phyloP scores from a whole-genome alignment of 495 filamentous ascomycete genomes.

The Parmelia sp. region DNA sequence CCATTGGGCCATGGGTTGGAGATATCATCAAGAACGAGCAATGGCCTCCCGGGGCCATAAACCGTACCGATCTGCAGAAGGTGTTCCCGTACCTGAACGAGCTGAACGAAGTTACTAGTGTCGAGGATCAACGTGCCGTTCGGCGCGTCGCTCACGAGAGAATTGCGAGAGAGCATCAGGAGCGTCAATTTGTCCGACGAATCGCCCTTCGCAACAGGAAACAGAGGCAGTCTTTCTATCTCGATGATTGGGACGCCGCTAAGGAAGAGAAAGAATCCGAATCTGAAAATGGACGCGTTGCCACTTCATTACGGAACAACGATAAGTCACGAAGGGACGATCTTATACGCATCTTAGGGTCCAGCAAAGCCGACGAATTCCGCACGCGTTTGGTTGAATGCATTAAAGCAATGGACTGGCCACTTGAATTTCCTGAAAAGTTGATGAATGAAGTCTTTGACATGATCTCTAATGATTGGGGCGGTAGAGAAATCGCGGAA shows the following conservation, averaged over 20 bases:
- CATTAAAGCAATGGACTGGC: constrained; percentile 12
- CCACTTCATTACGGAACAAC: neutral
- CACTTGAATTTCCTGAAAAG: constrained; percentile 1
- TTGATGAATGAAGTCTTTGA: neutral
- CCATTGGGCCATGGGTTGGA: constrained; percentile 7
- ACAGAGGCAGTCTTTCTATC: constrained; percentile 67
- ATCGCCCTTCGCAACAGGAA: constrained; percentile 63
- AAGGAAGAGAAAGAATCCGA: neutral
- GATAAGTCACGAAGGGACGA: constrained; percentile 5
- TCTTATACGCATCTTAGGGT: neutral
- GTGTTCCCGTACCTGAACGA: constrained; percentile 37
- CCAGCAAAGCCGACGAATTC: neutral
- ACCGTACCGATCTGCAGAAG: constrained; percentile 37
- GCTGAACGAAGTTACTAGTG: constrained; percentile 38
- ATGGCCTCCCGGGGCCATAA: constrained; percentile 22
- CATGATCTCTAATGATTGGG: constrained; percentile 5
- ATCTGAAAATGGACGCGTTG: neutral
- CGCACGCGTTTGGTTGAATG: neutral
- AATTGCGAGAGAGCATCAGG: constrained; percentile 37
- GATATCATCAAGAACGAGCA: constrained; percentile 9
- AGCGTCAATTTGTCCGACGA: constrained; percentile 37
- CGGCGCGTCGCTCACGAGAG: constrained; percentile 37
- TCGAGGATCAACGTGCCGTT: constrained; percentile 38
- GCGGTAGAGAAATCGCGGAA: constrained; percentile 10
- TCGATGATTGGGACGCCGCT: constrained; percentile 59